Conservation (phyloP, 352 stramenopile genomes). For the Phytophthora litchii region DNA sequence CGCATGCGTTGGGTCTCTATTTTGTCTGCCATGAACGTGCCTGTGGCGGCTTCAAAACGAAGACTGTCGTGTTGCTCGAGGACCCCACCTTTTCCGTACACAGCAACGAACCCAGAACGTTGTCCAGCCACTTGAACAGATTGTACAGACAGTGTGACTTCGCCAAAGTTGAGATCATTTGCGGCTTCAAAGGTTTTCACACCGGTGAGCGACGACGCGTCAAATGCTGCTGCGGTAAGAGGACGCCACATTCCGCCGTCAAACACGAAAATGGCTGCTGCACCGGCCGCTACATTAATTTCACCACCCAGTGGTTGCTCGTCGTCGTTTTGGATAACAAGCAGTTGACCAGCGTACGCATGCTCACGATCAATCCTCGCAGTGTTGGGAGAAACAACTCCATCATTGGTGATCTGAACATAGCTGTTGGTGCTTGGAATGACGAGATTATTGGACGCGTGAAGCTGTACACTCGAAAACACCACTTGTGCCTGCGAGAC, state of each 20-base stretch:
- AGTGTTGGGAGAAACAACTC: conserved; percentile 33
- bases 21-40: conserved; percentile 46
- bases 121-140: conserved; percentile 68
- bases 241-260: conserved; percentile 65
- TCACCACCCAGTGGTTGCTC: conserved; percentile 54
- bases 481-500: conserved; percentile 61
- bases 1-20: conserved; percentile 55
- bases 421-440: conserved; percentile 77
- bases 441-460: conserved; percentile 38
- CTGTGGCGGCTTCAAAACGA: conserved; percentile 59
- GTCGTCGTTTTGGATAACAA: conserved; percentile 82
- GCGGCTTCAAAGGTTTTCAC: conserved; percentile 64
- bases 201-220: conserved; percentile 60
- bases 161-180: conserved; percentile 79
- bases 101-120: conserved; percentile 54
- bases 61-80: conserved; percentile 63
- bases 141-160: conserved; percentile 70
- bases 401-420: conserved; percentile 66
- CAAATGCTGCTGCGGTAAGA: conserved; percentile 70
- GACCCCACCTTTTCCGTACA: conserved; percentile 77
- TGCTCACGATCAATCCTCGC: conserved; percentile 47
- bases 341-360: conserved; percentile 62
- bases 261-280: conserved; percentile 73
- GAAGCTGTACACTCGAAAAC: conserved; percentile 49
- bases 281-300: conserved; percentile 51